Evolutionary conservation across 2,329 filamentous ascomycete species (phyloP), one percentile per base, ranked within the genome.

Genomic region (Fusarium tupiense): DNA sequence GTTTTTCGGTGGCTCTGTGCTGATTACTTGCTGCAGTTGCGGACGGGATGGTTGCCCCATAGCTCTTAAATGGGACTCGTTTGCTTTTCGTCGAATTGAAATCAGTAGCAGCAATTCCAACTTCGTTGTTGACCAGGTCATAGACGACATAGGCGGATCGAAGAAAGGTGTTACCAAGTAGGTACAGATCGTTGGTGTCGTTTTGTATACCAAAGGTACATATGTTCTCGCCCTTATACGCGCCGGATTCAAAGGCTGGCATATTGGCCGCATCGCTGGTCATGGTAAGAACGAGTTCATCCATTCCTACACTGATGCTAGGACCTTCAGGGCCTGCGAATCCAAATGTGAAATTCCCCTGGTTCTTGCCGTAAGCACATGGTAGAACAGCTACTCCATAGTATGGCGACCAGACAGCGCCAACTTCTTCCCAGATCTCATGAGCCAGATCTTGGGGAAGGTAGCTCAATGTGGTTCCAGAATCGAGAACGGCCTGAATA

Each of bases 401-500:
- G 1, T 81, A 72, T 2, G 66, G 29, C 22, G 83, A 81, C 76
- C 86, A 89, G 16, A 82, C 68, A 10, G 87, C 90, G 41, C 89
- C 89, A 10, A 88, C 86, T 73, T 90, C 89, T 16, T 82, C 77
- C 87, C 88, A 89, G 17, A 90, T 82, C 69, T 87, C 81, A 13
- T 81, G 72, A 6, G 88, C 88, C 50, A 94, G 81, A 59, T 89
- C 86, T 66, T 89, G 85, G 3, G 93, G 93, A 2, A 95, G 83
- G 78, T 93, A 93, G 73, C 88, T 91, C 69, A 94, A 84, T 7
- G 91, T 93, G n/a, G 91, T 93, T 43, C 93, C 93, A 2, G 92
- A 93, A 82, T 95, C 93, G 41, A 95, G 87, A 9, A 95, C 86
- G 6, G 91, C 92, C 8, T 89, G 83, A n/a, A 89, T 80, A 1